A percentile compares a stretch with the other conserved stretches of the same genome.
These are phyloP conservation scores for Ganoderma leucocontextum DNA, from an alignment of 1,284 basidiomycete genomes.

Conservation along the genomic window DNA sequence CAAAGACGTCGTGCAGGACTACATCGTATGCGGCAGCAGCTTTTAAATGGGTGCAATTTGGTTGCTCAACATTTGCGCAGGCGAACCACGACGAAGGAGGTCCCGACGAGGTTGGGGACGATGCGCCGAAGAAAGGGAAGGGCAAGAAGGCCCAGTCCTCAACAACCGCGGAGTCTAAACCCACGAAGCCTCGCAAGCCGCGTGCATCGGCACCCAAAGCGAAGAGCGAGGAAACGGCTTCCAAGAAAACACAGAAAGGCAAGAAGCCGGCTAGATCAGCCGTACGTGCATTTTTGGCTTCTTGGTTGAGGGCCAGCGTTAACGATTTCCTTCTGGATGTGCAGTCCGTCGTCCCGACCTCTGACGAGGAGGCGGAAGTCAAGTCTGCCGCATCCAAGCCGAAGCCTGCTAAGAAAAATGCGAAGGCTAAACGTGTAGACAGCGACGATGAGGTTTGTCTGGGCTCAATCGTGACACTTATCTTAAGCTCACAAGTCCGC, in stretches of 20 bases:
- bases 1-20: conserved; percentile 49
- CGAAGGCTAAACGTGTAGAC: conserved; percentile 15
- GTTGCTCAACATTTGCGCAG: conserved; percentile 1
- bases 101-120: not conserved
- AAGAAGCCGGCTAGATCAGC: conserved; percentile 33
- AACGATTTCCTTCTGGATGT: not conserved
- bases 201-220: conserved; percentile 1
- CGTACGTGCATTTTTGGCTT: conserved; percentile 26
- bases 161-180: conserved; percentile 1
- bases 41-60: not conserved
- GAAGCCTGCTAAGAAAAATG: not conserved
- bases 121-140: conserved; percentile 1
- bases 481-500: not conserved
- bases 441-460: conserved; percentile 22
- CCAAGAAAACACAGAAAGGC: conserved; percentile 4
- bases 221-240: conserved; percentile 6
- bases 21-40: conserved; percentile 46
- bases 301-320: not conserved
- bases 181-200: conserved; percentile 15
- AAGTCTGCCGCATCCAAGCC: conserved; percentile 3
- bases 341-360: conserved; percentile 39
- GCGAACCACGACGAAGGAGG: not conserved
- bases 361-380: conserved; percentile 26
- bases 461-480: too few species aligned
- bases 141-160: conserved; percentile 14